Evolutionary conservation across 2,329 filamentous ascomycete species (phyloP).

Genomic region (Rhynchosporium secalis): DNA sequence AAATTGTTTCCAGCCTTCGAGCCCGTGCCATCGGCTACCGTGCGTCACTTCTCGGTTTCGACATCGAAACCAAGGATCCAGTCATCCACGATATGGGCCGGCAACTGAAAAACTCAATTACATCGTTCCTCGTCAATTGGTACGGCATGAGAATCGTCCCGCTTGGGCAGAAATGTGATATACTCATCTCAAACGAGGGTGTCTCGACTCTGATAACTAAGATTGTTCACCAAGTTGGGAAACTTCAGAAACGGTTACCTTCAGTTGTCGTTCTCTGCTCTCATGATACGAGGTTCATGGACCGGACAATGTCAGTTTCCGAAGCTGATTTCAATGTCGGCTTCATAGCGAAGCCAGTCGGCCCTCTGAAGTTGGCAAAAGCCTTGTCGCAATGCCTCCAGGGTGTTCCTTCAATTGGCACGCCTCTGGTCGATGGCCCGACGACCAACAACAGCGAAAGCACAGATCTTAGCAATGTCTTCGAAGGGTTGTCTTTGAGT

Average conservation of each 20-base stretch:
- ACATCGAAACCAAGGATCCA: constrained; percentile 30
- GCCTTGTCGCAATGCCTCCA: constrained; percentile 36
- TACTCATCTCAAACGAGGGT: constrained; percentile 37
- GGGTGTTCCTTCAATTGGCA: constrained; percentile 21
- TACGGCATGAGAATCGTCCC: constrained; percentile 38
- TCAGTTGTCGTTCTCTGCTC: constrained; percentile 38
- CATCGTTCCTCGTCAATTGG: constrained; percentile 37
- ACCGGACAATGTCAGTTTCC: constrained; percentile 22
- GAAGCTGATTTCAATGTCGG: constrained; percentile 32
- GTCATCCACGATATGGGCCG: constrained; percentile 26
- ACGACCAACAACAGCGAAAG: constrained; percentile 17
- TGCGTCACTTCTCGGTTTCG: constrained; percentile 37
- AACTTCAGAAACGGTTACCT: constrained; percentile 20
- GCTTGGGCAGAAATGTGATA: constrained; percentile 27
- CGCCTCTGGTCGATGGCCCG: constrained; percentile 23
- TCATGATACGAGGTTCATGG: constrained; percentile 32
- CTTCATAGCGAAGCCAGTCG: constrained; percentile 38
- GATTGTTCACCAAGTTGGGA: constrained; percentile 18
- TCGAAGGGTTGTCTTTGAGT: constrained; percentile 35
- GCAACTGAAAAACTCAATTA: constrained; percentile 33
- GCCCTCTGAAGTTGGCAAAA: constrained; percentile 38
- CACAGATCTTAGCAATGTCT: constrained; percentile 34
- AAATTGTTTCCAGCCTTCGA: constrained; percentile 32
- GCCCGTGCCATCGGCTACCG: constrained; percentile 28
- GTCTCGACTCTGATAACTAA: constrained; percentile 24